These are phyloP conservation scores for Excoecaria cochinchinensis DNA, from an alignment of 345 rosid genomes.

Conservation along the genomic window DNA sequence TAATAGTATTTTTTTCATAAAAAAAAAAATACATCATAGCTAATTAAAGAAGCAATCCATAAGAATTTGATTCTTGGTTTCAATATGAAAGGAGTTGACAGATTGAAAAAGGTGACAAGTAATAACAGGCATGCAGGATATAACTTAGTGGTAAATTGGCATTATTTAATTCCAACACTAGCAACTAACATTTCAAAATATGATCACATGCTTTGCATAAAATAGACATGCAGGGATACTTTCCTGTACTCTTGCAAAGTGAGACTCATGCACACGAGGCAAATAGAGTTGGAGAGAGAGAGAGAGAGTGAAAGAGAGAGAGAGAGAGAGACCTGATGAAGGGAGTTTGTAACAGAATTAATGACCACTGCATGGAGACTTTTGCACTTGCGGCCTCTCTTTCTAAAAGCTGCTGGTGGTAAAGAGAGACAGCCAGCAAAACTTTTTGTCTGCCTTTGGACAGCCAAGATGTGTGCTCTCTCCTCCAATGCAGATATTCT, in stretches of 20 bases:
- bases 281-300: background rate
- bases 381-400: slow-evolving; percentile 3
- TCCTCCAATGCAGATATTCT: slow-evolving; percentile 8
- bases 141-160: background rate
- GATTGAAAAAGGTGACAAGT: background rate
- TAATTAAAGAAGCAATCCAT: background rate
- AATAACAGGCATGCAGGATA: background rate
- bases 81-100: background rate
- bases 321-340: background rate
- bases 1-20: background rate
- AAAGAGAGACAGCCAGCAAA: too few relatives aligned
- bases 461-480: background rate
- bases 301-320: background rate
- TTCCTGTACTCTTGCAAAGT: background rate
- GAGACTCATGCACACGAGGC: background rate
- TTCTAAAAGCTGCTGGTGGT: background rate
- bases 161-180: background rate
- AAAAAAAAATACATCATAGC: background rate
- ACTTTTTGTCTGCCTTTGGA: background rate
- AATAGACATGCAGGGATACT: too few relatives aligned
- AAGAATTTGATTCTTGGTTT: background rate
- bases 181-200: background rate
- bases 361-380: slow-evolving; percentile 7
- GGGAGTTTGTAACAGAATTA: slow-evolving; percentile 2
- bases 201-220: background rate